Conservation (phyloP, 2,329 filamentous ascomycete species). For the Beauveria medogensis region DNA sequence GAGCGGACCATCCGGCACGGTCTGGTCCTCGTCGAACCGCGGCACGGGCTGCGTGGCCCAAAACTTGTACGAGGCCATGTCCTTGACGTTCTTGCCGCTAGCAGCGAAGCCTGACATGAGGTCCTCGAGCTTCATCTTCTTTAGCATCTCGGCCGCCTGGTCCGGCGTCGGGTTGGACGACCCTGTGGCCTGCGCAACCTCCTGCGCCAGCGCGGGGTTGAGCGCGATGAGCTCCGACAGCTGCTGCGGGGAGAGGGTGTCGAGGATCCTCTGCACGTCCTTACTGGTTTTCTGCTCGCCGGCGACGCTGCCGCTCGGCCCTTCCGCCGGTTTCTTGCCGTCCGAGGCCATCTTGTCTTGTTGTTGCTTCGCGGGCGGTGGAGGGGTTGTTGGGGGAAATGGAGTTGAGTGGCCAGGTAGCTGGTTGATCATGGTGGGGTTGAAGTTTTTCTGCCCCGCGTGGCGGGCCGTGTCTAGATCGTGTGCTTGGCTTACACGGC, state of each 20-base stretch:
- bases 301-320: constrained; percentile 23
- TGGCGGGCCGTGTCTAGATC: not conserved
- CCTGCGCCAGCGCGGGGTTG: constrained; percentile 63
- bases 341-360: constrained; percentile 22
- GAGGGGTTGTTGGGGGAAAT: not conserved
- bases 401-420: not conserved
- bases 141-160: constrained; percentile 44
- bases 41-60: constrained; percentile 97
- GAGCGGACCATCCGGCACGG: constrained; percentile 71
- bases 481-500: not conserved
- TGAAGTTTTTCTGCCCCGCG: not conserved
- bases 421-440: constrained; percentile 11
- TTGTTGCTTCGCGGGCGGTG: not conserved
- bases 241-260: constrained; percentile 47
- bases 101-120: constrained; percentile 69
- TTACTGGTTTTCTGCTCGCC: constrained; percentile 24
- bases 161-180: constrained; percentile 29
- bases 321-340: constrained; percentile 28
- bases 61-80: constrained; percentile 97
- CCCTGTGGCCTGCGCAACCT: constrained; percentile 33
- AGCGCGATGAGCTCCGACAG: constrained; percentile 60
- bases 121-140: constrained; percentile 59
- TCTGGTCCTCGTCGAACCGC: constrained; percentile 58
- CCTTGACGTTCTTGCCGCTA: constrained; percentile 82
- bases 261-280: constrained; percentile 42